Base-by-base conservation (phyloP, 225 moss, liverwort and hornwort genomes). In the Takakia lepidozioides region DNA sequence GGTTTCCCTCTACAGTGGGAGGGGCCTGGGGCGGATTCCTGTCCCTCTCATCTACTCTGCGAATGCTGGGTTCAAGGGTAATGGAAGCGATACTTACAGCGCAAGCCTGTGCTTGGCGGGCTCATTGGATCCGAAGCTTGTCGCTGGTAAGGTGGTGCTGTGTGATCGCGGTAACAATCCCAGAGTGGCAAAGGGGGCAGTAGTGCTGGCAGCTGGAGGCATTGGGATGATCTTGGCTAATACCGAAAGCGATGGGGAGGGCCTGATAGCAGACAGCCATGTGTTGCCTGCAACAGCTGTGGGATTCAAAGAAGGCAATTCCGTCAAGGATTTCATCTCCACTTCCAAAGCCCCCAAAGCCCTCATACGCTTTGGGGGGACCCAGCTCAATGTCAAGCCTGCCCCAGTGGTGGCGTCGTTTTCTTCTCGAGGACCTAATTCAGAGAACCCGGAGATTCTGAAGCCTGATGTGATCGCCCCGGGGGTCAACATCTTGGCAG, bases 401-500 rank as follows among this genome's bases (percentile, higher is more conserved):
- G 59, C 71, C 16, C 62, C 62, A 0, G 39, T 55, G 25, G 63
- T 71, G 1, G 67, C 71, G 2, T 39, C 62, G 3, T 71, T 71
- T 16, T 76, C 76, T 1, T 58, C 67, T 0, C 49, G 63, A 0
- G 71, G 67, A 2, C 67, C 67, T 3, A 61, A 44, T 38, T 11
- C 27, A 0, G 30, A 34, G 4, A 22, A 0, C 1, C 42, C 41
- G 10, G 37, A 67, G 10, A 56, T 66, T 37, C 25, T 76, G 49
- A 67, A 71, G 32, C 66, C 62, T 0, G 71, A 76, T 27, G 35
- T 76, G 0, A 35, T 32, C 2, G 66, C 52, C 4, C 59, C 66
- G 0, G 59, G 62, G 3, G 66, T 71, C 25, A 59, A 76, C 44
- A 71, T 71, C 19, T 55, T 76, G 14, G 67, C 63, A 0, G 63